Conservation (phyloP, 2,329 filamentous ascomycete species). For the Diaporthe caulivora region DNA sequence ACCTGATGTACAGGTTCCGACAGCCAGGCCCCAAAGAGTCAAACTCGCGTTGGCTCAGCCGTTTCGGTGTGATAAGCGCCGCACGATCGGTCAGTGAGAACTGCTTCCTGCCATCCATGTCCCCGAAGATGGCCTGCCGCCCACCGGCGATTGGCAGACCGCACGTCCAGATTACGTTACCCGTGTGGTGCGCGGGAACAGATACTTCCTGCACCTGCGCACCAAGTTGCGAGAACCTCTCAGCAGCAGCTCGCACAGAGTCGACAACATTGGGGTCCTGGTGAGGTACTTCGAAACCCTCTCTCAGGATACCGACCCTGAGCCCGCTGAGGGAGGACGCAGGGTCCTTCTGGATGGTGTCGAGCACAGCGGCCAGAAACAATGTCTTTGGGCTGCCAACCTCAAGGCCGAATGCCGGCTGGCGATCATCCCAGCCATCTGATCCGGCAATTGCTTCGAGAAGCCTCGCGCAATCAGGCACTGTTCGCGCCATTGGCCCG, state of each 20-base stretch:
- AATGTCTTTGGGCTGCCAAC: slow-evolving; percentile 33
- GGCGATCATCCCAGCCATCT: slow-evolving; percentile 55
- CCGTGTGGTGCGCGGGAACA: slow-evolving; percentile 61
- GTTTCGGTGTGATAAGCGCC: slow-evolving; percentile 19
- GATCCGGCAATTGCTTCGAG: slow-evolving; percentile 57
- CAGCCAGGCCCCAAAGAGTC: slow-evolving; percentile 30
- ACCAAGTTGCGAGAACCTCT: slow-evolving; percentile 53
- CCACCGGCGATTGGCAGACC: slow-evolving; percentile 38
- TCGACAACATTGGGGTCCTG: slow-evolving; percentile 55
- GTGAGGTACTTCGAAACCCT: slow-evolving; percentile 55
- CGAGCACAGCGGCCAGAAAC: slow-evolving; percentile 31
- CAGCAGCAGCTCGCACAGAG: slow-evolving; percentile 52
- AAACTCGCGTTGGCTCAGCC: slow-evolving; percentile 36
- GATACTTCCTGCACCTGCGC: slow-evolving; percentile 59
- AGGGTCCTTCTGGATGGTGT: slow-evolving; percentile 17
- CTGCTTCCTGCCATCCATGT: slow-evolving; percentile 34
- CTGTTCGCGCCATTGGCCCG: slow-evolving; percentile 55
- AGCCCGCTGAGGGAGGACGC: slow-evolving; percentile 43
- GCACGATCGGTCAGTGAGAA: slow-evolving; percentile 34
- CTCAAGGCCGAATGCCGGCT: slow-evolving; percentile 35
- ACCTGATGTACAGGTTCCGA: slow-evolving; percentile 32
- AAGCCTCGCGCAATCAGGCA: slow-evolving; percentile 55
- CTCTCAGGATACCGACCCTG: slow-evolving; percentile 58
- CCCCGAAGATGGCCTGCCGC: slow-evolving; percentile 36
- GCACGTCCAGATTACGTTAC: slow-evolving; percentile 62